These are phyloP conservation scores for Coelastrella sp. DNA, from an alignment of 139 green algal genomes.

Conservation along the genomic window DNA sequence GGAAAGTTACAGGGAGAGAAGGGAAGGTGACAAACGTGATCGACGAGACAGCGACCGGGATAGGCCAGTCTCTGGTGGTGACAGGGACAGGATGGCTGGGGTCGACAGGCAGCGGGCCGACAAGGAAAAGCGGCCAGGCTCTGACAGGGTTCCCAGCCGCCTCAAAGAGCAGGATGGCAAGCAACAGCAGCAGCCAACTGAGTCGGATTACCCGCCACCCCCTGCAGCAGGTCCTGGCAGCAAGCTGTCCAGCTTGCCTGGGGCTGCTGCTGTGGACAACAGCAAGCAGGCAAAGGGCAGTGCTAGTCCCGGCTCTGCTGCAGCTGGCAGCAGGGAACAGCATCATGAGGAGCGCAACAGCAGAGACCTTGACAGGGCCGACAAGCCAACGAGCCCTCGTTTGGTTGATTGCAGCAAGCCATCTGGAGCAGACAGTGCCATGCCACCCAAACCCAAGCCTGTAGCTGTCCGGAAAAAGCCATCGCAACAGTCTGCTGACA, in stretches of 20 bases:
- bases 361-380: too few relatives aligned
- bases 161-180: not conserved
- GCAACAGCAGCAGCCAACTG: not conserved
- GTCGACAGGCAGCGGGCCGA: too few relatives aligned
- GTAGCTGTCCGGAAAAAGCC: slow-evolving; percentile 31
- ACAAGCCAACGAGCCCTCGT: too few relatives aligned
- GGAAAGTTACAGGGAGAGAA: not conserved
- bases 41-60: not conserved
- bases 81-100: not conserved
- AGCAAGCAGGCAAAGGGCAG: too few relatives aligned
- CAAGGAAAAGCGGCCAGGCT: too few relatives aligned
- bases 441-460: slow-evolving; percentile 13
- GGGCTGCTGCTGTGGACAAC: too few relatives aligned
- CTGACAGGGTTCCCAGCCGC: not conserved
- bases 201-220: not conserved
- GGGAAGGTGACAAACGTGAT: not conserved
- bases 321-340: too few relatives aligned
- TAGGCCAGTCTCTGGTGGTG: too few relatives aligned
- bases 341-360: too few relatives aligned
- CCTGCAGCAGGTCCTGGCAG: not conserved
- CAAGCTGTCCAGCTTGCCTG: too few relatives aligned
- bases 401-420: not conserved
- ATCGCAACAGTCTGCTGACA: not conserved
- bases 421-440: not conserved
- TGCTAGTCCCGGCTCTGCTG: too few relatives aligned